Evolutionary conservation across 495 filamentous ascomycete genomes (phyloP), one percentile per base, ranked within the genome.

Genomic region (Saxophila tyrrhenica): DNA sequence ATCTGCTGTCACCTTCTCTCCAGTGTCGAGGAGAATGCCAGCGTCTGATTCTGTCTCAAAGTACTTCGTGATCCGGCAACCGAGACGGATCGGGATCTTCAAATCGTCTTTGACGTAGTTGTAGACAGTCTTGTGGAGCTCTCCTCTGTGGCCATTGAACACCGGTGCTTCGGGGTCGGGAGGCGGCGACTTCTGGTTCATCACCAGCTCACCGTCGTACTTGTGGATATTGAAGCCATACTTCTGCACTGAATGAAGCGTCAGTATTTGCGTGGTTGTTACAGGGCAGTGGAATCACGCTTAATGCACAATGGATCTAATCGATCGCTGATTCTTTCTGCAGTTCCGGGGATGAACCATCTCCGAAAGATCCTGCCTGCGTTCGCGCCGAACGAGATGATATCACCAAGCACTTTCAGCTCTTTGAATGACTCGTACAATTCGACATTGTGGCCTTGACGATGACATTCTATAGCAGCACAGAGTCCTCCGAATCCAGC

Each of bases 301-400:
- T 82, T 70, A 50, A 78, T 77, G 54, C 74, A 73, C 5, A 82
- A 62, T 10, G 71, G 65, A 22, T 72, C 70, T 65, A 81, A 66
- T 24, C 71, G 67, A 19, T 63, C 57, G 16, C 69, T 70, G 25
- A 83, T 70, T 35, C 56, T 1, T 35, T 61, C 62, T 19, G 73
- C 75, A n/a, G 41, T 44, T n/a, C 19, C 19, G 11, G 50, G 19
- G 3, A 48, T 63, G 1, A 65, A 65, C 78, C 78, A 81, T 1
- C 59, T 41, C 19, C 59, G 55, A 20, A 54, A 62, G 24, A 58
- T 62, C 13, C 59, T 49, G 16, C 56, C 57, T 25, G 72, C 78
- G 61, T 83, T 83, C 20, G 77, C 71, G 2, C 79, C 78, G 39
- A 83, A 80, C 24, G 78, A 81, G 56, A 83, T 83, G 57, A 83